These are phyloP conservation scores for Phialophora chinensis DNA, from an alignment of 2,329 filamentous ascomycete genomes.

Conservation along the genomic window DNA sequence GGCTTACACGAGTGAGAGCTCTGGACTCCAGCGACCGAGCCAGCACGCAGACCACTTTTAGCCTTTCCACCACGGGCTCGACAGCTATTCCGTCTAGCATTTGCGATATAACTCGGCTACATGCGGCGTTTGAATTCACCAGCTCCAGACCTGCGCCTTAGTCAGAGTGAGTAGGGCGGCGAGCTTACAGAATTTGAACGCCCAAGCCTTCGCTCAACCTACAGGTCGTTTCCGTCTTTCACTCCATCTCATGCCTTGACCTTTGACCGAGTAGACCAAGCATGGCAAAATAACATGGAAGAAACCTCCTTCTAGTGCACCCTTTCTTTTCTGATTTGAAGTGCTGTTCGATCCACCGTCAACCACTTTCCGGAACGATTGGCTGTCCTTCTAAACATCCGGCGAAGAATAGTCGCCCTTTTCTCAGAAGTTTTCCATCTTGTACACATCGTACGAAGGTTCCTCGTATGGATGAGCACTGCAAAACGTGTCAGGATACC, in stretches of 20 bases:
- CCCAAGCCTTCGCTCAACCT: neutral
- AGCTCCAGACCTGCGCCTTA: neutral
- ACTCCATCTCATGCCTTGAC: too few relatives aligned
- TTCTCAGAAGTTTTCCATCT: slow-evolving; percentile 4
- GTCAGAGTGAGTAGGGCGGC: neutral
- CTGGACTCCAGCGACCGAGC: too few relatives aligned
- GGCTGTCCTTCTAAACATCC: neutral
- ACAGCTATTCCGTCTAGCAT: neutral
- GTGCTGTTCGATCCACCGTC: too few relatives aligned
- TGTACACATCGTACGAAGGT: slow-evolving; percentile 8
- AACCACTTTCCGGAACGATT: neutral
- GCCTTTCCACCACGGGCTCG: neutral
- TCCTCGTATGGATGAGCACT: slow-evolving; percentile 10
- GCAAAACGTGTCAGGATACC: neutral
- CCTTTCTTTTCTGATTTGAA: too few relatives aligned
- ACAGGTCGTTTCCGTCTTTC: neutral
- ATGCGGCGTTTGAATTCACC: neutral
- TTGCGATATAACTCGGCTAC: neutral
- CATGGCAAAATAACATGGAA: too few relatives aligned
- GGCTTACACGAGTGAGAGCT: too few relatives aligned
- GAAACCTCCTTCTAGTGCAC: too few relatives aligned
- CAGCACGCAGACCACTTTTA: neutral
- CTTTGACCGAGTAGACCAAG: too few relatives aligned
- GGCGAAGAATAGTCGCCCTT: neutral
- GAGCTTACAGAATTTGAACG: neutral